Evolutionary conservation across 2,329 filamentous ascomycete species (phyloP).

Genomic region (Fusarium bulbicola): DNA sequence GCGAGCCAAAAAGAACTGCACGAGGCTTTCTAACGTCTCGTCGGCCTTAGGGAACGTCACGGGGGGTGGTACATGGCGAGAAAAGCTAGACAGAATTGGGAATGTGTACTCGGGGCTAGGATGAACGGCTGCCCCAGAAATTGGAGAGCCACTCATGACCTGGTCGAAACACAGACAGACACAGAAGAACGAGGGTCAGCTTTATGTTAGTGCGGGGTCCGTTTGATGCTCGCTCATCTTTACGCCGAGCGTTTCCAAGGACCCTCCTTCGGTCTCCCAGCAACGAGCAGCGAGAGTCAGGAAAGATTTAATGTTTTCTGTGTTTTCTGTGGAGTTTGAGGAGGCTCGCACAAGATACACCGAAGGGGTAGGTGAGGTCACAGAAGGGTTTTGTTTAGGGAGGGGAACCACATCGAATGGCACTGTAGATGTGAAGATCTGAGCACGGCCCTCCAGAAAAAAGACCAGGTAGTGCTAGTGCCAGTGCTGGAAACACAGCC

Average conservation of each 20-base stretch:
- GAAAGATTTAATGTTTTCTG: neutral
- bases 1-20: slow-evolving; percentile 28
- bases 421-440: slow-evolving; percentile 25
- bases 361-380: neutral
- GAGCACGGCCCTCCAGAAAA: neutral
- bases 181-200: neutral
- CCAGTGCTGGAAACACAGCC: slow-evolving; percentile 1
- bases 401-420: slow-evolving; percentile 5
- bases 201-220: slow-evolving; percentile 34
- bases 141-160: slow-evolving; percentile 29
- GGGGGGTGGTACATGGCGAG: slow-evolving; percentile 4
- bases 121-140: slow-evolving; percentile 33
- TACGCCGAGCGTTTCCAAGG: slow-evolving; percentile 34
- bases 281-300: slow-evolving; percentile 6
- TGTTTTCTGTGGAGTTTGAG: neutral
- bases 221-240: slow-evolving; percentile 38
- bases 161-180: slow-evolving; percentile 2
- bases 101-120: slow-evolving; percentile 18
- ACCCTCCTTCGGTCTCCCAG: slow-evolving; percentile 15
- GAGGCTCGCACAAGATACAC: neutral
- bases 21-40: slow-evolving; percentile 11
- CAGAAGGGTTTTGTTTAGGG: neutral
- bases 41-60: slow-evolving; percentile 41
- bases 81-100: slow-evolving; percentile 10
- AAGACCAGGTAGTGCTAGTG: neutral